Evolutionary conservation across 805 yeast genomes (phyloP), one percentile per base, ranked within the genome.

Genomic region (Candida stauntonica): DNA sequence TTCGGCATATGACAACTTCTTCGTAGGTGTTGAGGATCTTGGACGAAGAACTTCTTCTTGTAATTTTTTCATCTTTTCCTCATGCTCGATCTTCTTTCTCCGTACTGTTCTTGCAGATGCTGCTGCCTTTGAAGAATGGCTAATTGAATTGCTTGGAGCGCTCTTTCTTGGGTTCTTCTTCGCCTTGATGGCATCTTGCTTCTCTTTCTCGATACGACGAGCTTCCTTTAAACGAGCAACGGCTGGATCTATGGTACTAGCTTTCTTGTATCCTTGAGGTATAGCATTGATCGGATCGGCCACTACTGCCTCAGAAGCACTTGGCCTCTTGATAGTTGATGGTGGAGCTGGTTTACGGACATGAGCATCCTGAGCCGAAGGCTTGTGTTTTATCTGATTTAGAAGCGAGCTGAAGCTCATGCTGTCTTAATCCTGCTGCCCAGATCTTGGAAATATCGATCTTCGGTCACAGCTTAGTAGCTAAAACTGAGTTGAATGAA

Each of bases 181-280:
- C 17, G 41, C 14, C 31, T 35, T 41, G 20, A n/a, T 14, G 13
- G 31, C 31, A 30, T 64, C 64, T 16, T 56, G 58, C 31, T 54
- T 60, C 37, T 55, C 58, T 28, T 62, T 66, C 45, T 83, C 87
- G 29, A 66, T 60, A 43, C 76, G 64, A 53, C 91, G 64, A 3
- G 79, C 75, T 41, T 81, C 88, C 47, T 83, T 83, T 27, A 83
- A 61, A 41, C 82, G 60, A 26, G 75, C 77, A 7, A 83, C 86
- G 4, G 86, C 86, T 0, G 89, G 87, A 53, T 83, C 91, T 5
- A 71, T 66, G 17, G 61, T 56, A 36, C 67, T 48, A 2, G 42
- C 26, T 1, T 33, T 15, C 4, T 14, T 13, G n/a, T 29, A 36
- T 14, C 23, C 42, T 6, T 21, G 19, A 9, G 47, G 44, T 11